These are phyloP conservation scores for Cnidoscolus chayamansa DNA, from an alignment of 441 rosid species.

Conservation along the genomic window DNA sequence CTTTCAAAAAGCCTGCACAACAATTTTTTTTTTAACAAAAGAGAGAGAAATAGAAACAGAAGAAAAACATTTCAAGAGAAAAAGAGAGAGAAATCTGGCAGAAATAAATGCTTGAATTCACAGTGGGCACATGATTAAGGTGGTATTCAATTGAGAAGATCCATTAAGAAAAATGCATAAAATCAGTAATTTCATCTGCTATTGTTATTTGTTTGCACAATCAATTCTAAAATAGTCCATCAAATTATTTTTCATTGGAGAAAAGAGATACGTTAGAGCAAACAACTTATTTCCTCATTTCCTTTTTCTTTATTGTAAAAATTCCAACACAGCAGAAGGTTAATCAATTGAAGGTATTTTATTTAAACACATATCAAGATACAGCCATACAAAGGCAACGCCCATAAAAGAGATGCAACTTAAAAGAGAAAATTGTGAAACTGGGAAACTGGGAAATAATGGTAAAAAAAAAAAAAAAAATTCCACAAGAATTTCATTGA, in stretches of 20 bases:
- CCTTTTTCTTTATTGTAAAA: background rate
- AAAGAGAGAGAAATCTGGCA: background rate
- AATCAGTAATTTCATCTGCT: background rate
- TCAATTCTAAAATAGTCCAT: background rate
- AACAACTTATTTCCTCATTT: background rate
- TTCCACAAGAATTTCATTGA: too few relatives aligned
- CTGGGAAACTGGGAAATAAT: background rate
- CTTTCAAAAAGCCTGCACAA: slow-evolving; percentile 57
- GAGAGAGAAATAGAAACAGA: too few relatives aligned
- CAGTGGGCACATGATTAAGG: background rate
- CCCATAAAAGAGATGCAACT: background rate
- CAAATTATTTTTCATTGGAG: background rate
- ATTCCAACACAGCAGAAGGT: background rate
- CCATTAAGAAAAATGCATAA: background rate
- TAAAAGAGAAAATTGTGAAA: background rate
- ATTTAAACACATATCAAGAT: background rate
- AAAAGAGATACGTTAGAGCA: too few relatives aligned
- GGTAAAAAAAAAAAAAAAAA: background rate
- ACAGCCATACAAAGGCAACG: background rate
- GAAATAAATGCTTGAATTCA: background rate
- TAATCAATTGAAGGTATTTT: background rate
- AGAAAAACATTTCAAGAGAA: background rate
- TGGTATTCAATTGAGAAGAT: background rate
- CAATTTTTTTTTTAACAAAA: background rate
- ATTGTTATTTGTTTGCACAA: background rate